Evolutionary conservation across 345 rosid genomes (phyloP).

Genomic region (Bruguiera parviflora): DNA sequence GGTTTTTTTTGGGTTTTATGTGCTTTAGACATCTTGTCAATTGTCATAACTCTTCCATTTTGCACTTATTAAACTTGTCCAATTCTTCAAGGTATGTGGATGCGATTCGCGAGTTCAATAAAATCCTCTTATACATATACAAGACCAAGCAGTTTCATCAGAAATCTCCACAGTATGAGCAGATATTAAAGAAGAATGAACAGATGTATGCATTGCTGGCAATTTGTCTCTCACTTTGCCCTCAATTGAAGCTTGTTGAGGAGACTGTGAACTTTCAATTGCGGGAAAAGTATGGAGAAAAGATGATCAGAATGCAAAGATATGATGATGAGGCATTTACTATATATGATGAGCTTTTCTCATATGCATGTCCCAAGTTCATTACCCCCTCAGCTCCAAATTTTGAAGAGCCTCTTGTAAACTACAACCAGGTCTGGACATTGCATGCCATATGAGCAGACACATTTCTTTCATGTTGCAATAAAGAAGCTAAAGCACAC

Average conservation of each 20-base stretch:
- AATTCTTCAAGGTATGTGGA: conserved; percentile 64
- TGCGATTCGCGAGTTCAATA: conserved; percentile 91
- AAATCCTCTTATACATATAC: conserved; percentile 86
- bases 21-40: background rate
- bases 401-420: conserved; percentile 90
- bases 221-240: conserved; percentile 83
- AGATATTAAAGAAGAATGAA: conserved; percentile 92
- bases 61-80: conserved; percentile 4
- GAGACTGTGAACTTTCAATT: conserved; percentile 81
- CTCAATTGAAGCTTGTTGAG: conserved; percentile 80
- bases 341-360: conserved; percentile 87
- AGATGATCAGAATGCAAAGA: conserved; percentile 92
- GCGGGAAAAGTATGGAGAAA: conserved; percentile 95
- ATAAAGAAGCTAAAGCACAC: too few relatives aligned
- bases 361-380: conserved; percentile 98
- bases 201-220: conserved; percentile 98
- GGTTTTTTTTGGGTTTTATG: background rate
- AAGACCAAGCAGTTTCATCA: conserved; percentile 94
- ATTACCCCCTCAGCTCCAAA: conserved; percentile 91
- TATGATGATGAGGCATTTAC: conserved; percentile 85
- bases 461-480: background rate
- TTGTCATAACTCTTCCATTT: background rate
- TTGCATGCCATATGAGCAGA: background rate
- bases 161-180: conserved; percentile 89
- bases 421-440: conserved; percentile 76